These are phyloP conservation scores for Podila verticillata DNA, from an alignment of 192 early-diverging fungal genomes.

Conservation along the genomic window DNA sequence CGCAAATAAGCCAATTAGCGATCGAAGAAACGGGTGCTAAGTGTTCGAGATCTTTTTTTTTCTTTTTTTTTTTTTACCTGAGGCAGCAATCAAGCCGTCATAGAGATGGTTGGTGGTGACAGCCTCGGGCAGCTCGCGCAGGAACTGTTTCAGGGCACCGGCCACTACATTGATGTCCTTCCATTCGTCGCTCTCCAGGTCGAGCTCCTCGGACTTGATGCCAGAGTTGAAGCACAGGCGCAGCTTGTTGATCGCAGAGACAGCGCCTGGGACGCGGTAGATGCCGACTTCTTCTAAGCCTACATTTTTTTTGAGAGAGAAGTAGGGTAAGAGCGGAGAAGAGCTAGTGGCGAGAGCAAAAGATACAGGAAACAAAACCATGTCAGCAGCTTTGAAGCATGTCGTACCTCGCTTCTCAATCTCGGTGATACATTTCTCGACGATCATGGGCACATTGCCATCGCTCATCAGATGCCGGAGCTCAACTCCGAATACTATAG, in stretches of 20 bases:
- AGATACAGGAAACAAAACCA: constrained; percentile 1
- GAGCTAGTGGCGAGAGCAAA: not conserved
- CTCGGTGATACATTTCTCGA: constrained; percentile 76
- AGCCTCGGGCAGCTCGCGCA: constrained; percentile 94
- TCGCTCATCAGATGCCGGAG: constrained; percentile 67
- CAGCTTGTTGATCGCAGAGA: constrained; percentile 68
- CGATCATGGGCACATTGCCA: constrained; percentile 64
- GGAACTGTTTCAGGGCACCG: constrained; percentile 92
- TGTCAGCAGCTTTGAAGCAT: too few species aligned
- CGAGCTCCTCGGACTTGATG: constrained; percentile 53
- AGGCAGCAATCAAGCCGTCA: constrained; percentile 82
- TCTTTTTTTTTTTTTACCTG: constrained; percentile 49
- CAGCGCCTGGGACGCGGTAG: constrained; percentile 76
- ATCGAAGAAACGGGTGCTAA: too few species aligned
- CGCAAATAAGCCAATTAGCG: too few species aligned
- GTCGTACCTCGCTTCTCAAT: constrained; percentile 69
- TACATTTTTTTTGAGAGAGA: constrained; percentile 3
- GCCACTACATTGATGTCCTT: constrained; percentile 86
- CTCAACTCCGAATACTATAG: constrained; percentile 67
- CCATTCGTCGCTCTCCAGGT: constrained; percentile 68
- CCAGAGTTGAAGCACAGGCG: constrained; percentile 68
- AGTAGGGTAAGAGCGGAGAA: too few species aligned
- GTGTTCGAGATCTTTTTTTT: too few species aligned
- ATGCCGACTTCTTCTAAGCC: constrained; percentile 79
- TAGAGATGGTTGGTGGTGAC: constrained; percentile 87